These are phyloP conservation scores for Penicillium sp. DNA, from an alignment of 2,329 filamentous ascomycete genomes.

Conservation along the genomic window DNA sequence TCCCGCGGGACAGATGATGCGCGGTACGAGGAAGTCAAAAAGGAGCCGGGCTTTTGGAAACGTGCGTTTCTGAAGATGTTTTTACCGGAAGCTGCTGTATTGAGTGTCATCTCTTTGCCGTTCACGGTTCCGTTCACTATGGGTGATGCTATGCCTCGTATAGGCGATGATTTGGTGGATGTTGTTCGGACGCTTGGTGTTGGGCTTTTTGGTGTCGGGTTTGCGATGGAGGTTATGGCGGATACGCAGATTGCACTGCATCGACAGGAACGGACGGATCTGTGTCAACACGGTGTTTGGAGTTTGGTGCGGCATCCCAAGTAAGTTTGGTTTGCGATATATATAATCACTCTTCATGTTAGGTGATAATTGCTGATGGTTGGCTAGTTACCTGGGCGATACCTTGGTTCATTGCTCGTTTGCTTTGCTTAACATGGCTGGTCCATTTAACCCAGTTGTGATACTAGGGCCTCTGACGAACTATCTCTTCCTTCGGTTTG, in stretches of 20 bases:
- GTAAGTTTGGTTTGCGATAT: constrained; percentile 41
- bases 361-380: constrained; percentile 4
- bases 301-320: constrained; percentile 62
- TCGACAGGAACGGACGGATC: constrained; percentile 41
- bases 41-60: constrained; percentile 57
- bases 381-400: constrained; percentile 58
- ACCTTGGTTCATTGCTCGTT: constrained; percentile 59
- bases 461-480: constrained; percentile 57
- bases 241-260: constrained; percentile 56
- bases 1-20: constrained; percentile 55
- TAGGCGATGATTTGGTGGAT: constrained; percentile 20
- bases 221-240: constrained; percentile 56
- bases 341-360: not conserved
- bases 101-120: constrained; percentile 56
- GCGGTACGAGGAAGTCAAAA: constrained; percentile 53
- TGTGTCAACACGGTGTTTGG: constrained; percentile 59
- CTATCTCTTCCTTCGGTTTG: constrained; percentile 57
- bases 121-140: constrained; percentile 55
- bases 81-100: constrained; percentile 56
- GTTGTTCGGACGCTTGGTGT: constrained; percentile 47
- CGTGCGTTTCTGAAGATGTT: constrained; percentile 54
- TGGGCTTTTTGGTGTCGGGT: constrained; percentile 56
- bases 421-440: constrained; percentile 55
- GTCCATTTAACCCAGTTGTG: constrained; percentile 54
- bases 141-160: constrained; percentile 29